phyloP scores from a whole-genome alignment of 208 protist genomes.

The Wallacemonas sp. region DNA sequence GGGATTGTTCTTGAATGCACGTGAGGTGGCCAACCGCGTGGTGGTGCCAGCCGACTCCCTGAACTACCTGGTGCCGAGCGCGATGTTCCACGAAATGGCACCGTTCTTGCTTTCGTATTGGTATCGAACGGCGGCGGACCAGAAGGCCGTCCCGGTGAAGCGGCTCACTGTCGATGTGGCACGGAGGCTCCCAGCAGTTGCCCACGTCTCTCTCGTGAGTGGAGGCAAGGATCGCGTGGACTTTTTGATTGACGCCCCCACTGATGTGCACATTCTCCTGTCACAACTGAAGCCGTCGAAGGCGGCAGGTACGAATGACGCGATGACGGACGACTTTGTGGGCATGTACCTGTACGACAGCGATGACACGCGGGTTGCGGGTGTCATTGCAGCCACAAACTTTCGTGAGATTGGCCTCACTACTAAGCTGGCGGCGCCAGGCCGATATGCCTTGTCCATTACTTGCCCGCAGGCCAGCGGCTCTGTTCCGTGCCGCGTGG shows the following conservation, averaged over 20 bases:
- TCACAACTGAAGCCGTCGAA: constrained; percentile 52
- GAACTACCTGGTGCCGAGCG: constrained; percentile 73
- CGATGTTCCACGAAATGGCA: constrained; percentile 67
- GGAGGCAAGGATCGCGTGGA: constrained; percentile 60
- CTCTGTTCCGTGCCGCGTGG: constrained; percentile 54
- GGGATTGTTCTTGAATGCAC: constrained; percentile 57
- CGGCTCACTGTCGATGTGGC: constrained; percentile 54
- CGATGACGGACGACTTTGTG: constrained; percentile 65
- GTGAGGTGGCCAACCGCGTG: constrained; percentile 65
- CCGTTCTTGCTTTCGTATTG: constrained; percentile 81
- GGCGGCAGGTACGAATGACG: constrained; percentile 29
- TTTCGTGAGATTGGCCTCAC: constrained; percentile 62
- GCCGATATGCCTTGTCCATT: constrained; percentile 64
- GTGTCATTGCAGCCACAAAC: constrained; percentile 62
- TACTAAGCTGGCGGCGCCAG: constrained; percentile 37
- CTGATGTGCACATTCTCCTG: constrained; percentile 69
- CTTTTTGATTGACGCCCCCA: constrained; percentile 65
- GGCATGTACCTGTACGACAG: constrained; percentile 78
- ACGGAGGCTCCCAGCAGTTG: constrained; percentile 56
- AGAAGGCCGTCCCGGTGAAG: constrained; percentile 27
- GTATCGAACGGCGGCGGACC: constrained; percentile 40
- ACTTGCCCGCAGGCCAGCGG: constrained; percentile 49
- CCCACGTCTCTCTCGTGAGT: constrained; percentile 45
- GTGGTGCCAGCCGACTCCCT: constrained; percentile 50
- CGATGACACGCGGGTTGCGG: constrained; percentile 34